Evolutionary conservation across 1,139 yeast genomes (phyloP), one percentile per base, ranked within the genome.

Genomic region (Saccharomyces hybrid): DNA sequence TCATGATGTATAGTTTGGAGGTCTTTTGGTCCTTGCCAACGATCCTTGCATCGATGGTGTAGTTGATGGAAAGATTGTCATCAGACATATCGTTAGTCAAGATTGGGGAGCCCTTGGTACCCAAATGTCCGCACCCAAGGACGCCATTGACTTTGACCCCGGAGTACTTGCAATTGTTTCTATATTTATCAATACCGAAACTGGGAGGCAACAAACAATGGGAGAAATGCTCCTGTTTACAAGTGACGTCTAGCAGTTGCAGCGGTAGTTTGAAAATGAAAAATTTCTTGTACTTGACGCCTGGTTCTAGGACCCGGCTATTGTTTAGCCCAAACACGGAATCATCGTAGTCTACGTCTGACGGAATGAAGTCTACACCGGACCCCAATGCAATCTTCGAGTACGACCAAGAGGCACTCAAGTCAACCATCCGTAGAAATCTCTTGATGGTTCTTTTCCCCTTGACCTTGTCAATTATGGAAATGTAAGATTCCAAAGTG

Each of bases 241-340:
- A 19, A 19, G 76, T 70, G 46, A 76, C 78, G 61, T 84, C 89
- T 47, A 84, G 68, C 32, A 83, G 69, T 54, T 75, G 76, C 41
- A 73, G 72, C 0, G 89, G 90, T 53, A 84, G 76, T 63, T 77
- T 81, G 68, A 84, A 84, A 14, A 82, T 77, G 67, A 84, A 83
- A 61, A 75, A 79, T 63, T 84, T 84, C 62, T 83, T 83, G 63
- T 82, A 81, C 58, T 73, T 78, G 1, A 68, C 67, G 13, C 77
- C 70, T 0, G 88, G 85, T 53, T 70, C 69, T 44, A 84, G 70
- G 0, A 78, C 64, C 57, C 86, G 70, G 56, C 76, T 78, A 55
- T 77, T 70, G 0, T 80, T 78, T 16, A 84, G 65, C 0, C 87
- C 88, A 54, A 81, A 62, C 8, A 66, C 57, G 48, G 80, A 69